Conservation (phyloP, 306 rosid species). For the Boehmeria nivea region DNA sequence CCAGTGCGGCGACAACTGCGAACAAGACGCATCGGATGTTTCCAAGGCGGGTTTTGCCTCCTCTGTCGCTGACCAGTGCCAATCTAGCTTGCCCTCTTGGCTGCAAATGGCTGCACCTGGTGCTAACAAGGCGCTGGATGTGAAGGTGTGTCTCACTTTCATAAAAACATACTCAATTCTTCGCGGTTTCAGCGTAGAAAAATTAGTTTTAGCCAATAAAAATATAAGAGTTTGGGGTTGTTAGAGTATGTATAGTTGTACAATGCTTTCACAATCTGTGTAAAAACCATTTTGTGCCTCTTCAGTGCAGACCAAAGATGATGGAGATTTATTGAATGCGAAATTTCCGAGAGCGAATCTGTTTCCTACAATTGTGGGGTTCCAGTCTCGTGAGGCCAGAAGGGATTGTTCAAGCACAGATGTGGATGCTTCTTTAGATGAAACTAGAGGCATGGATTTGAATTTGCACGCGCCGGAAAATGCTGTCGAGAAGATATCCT, state of each 20-base stretch:
- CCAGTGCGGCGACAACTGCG: slow-evolving; percentile 45
- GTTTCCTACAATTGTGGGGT: slow-evolving; percentile 53
- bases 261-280: slow-evolving; percentile 41
- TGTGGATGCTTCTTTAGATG: slow-evolving; percentile 34
- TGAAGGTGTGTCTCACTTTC: slow-evolving; percentile 60
- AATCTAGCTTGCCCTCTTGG: slow-evolving; percentile 69
- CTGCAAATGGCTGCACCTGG: slow-evolving; percentile 47
- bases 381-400: slow-evolving; percentile 30
- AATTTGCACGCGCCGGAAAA: slow-evolving; percentile 45
- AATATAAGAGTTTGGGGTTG: background rate
- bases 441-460: slow-evolving; percentile 27
- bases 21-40: slow-evolving; percentile 44
- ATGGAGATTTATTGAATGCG: slow-evolving; percentile 52
- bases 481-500: slow-evolving; percentile 28
- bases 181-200: no score
- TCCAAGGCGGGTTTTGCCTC: slow-evolving; percentile 39
- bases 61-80: slow-evolving; percentile 43
- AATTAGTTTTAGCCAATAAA: no score
- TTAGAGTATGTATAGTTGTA: slow-evolving; percentile 11
- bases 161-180: background rate
- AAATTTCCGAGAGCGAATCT: slow-evolving; percentile 39
- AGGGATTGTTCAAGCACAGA: slow-evolving; percentile 32
- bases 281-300: slow-evolving; percentile 55
- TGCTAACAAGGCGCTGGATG: slow-evolving; percentile 37
- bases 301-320: slow-evolving; percentile 99